Base-by-base conservation (phyloP, 768 basidiomycete species). In the Obba rivulosa region DNA sequence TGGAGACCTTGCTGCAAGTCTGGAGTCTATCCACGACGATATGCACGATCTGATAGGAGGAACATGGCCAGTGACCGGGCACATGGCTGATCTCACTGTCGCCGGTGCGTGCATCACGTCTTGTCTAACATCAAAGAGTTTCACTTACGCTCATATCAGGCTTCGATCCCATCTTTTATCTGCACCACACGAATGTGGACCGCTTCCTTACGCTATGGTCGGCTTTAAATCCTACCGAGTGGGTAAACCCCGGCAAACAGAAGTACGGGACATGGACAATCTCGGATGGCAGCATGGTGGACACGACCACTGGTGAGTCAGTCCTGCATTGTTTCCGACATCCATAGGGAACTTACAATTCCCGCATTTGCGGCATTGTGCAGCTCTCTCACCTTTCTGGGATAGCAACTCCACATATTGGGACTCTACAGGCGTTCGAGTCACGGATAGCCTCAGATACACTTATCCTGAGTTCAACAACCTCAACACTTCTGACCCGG, bases 111-210 rank as follows among this genome's bases (percentile, higher is more conserved):
- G 17, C 9, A 2, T 18, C 13, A 13, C 9, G 16, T 13, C 41
- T 8, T 17, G 18, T 42, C 37, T n/a, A 9, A 40, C 18, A 20
- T 31, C 28, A 7, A 5, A 16, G 18, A 9, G 21, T 11, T 11
- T 28, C 10, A 31, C 13, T 31, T 13, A 13, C 28, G 50, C 35
- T 34, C 39, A 34, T 24, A 17, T 34, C 18, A 74, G 77, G 63
- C 0, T 76, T 77, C 49, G 78, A 79, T 55, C 76, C 76, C 0
- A 71, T 78, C 51, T 79, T 80, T 65, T 78, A 68, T 60, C 56
- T 79, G 51, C 79, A 79, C 52, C 78, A 80, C 54, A 52, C 59
- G 48, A 76, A 80, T 38, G 75, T 79, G 20, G 79, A 80, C 50
- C 72, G 77, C 20, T 16, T 77, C 50, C 62, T 78, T 18, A 65